A percentile compares a stretch with the other conserved stretches of the same genome.
These are phyloP conservation scores for Bathelium albidoporum DNA, from an alignment of 495 filamentous ascomycete genomes.

Conservation along the genomic window DNA sequence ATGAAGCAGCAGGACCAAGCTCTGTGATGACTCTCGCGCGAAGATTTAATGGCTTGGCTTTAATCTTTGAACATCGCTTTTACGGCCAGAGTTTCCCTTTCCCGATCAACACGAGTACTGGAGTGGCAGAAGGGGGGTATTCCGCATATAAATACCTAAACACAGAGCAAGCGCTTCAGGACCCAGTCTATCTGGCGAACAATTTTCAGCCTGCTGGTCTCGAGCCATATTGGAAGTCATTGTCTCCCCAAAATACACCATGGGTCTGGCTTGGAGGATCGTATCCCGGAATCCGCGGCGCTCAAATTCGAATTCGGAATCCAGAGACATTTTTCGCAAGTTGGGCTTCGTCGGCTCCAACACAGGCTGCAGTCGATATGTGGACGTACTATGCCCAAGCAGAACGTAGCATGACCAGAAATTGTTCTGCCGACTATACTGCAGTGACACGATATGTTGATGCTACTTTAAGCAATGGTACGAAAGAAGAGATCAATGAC, in stretches of 20 bases:
- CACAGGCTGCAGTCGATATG: slow-evolving; percentile 47
- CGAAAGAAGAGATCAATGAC: slow-evolving; percentile 6
- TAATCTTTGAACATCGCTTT: slow-evolving; percentile 12
- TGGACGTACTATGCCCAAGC: slow-evolving; percentile 47
- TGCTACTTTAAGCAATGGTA: slow-evolving; percentile 10
- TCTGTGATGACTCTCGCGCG: slow-evolving; percentile 3
- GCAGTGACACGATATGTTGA: slow-evolving; percentile 20
- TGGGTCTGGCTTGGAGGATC: slow-evolving; percentile 53
- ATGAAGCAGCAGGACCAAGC: slow-evolving; percentile 10
- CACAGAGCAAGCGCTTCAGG: slow-evolving; percentile 14
- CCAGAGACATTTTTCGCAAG: slow-evolving; percentile 48
- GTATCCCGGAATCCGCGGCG: slow-evolving; percentile 47
- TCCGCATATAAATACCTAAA: slow-evolving; percentile 13
- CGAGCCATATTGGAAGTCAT: slow-evolving; percentile 1
- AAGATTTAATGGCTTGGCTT: slow-evolving; percentile 6
- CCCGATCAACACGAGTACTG: not conserved
- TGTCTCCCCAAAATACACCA: slow-evolving; percentile 29
- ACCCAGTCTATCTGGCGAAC: slow-evolving; percentile 14
- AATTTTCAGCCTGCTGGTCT: slow-evolving; percentile 10
- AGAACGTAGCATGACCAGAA: slow-evolving; percentile 41
- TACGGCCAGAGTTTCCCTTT: slow-evolving; percentile 10
- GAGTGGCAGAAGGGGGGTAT: slow-evolving; percentile 9
- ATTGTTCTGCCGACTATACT: slow-evolving; percentile 45
- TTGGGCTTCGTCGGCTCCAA: slow-evolving; percentile 47
- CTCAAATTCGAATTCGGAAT: slow-evolving; percentile 45